These are phyloP conservation scores for Salix koriyanagi DNA, from an alignment of 345 rosid species.

Conservation along the genomic window DNA sequence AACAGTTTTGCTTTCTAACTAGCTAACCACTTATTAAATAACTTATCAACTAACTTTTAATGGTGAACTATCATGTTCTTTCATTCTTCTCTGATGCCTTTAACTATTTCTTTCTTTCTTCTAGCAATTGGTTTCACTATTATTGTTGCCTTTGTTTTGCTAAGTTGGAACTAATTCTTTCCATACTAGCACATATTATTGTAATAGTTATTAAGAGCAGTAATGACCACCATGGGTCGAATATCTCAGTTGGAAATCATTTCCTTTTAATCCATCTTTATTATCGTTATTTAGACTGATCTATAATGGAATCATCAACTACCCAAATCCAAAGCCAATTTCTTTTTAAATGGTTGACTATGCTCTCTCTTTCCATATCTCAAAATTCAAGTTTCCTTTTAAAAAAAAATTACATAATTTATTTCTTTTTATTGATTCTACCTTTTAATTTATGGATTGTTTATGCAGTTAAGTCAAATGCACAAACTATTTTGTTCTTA, in stretches of 20 bases:
- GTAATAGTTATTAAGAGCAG: conserved; percentile 27
- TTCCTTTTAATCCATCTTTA: not conserved
- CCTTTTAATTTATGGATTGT: not conserved
- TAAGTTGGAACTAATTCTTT: too few relatives aligned
- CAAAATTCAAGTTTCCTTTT: conserved; percentile 58
- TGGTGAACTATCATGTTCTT: too few relatives aligned
- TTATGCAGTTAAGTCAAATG: conserved; percentile 57
- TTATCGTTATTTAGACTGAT: conserved; percentile 33
- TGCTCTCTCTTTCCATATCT: conserved; percentile 70
- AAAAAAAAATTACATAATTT: too few relatives aligned
- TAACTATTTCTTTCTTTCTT: too few relatives aligned
- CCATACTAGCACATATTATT: too few relatives aligned
- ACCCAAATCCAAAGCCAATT: conserved; percentile 53
- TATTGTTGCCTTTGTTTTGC: too few relatives aligned
- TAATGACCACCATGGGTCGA: conserved; percentile 11
- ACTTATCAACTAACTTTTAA: too few relatives aligned
- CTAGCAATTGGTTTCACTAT: too few relatives aligned
- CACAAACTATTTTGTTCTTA: conserved; percentile 73
- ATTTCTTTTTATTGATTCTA: not conserved
- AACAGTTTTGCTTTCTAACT: too few relatives aligned
- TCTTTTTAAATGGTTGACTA: conserved; percentile 83
- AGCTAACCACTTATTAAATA: too few relatives aligned
- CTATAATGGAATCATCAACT: conserved; percentile 44
- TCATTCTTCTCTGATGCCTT: too few relatives aligned
- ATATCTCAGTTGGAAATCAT: not conserved